A percentile compares a stretch with the other conserved stretches of the same genome.
phyloP scores from a whole-genome alignment of 306 rosid species.

The Ochetophila trinervis region DNA sequence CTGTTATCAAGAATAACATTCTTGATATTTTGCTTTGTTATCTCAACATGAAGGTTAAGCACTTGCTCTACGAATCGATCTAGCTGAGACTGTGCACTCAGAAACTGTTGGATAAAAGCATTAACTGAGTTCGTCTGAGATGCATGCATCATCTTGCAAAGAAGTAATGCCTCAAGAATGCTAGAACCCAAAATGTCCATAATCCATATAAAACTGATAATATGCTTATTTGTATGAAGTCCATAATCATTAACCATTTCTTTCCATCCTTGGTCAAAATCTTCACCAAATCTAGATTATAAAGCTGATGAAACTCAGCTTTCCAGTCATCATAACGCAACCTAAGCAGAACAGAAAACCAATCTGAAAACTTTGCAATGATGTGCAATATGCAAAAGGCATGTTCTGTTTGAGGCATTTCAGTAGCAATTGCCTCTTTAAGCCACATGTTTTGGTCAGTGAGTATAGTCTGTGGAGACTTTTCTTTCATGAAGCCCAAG shows the following conservation, averaged over 20 bases:
- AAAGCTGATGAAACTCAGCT: conserved; percentile 70
- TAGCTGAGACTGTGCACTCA: conserved; percentile 64
- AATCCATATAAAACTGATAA: conserved; percentile 67
- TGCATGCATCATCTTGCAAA: conserved; percentile 69
- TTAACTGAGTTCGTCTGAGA: conserved; percentile 54
- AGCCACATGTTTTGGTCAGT: conserved; percentile 91
- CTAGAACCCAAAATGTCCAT: conserved; percentile 72
- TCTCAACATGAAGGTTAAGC: conserved; percentile 36
- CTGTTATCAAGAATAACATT: no score
- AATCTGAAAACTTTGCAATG: conserved; percentile 72
- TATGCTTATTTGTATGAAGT: conserved; percentile 68
- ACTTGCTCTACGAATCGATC: conserved; percentile 63
- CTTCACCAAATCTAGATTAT: conserved; percentile 61
- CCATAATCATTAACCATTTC: conserved; percentile 67
- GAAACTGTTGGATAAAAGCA: conserved; percentile 70
- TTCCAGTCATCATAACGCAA: conserved; percentile 81
- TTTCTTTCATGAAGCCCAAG: conserved; percentile 76
- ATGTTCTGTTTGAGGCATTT: conserved; percentile 65
- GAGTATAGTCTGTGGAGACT: conserved; percentile 70
- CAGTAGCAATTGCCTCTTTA: conserved; percentile 73
- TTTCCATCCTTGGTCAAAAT: conserved; percentile 74
- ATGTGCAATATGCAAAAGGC: conserved; percentile 88
- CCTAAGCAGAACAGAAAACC: conserved; percentile 73
- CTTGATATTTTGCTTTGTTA: no score
- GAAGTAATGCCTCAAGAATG: conserved; percentile 72